phyloP scores from a whole-genome alignment of 2,329 filamentous ascomycete genomes.

The Colletotrichum salicis region DNA sequence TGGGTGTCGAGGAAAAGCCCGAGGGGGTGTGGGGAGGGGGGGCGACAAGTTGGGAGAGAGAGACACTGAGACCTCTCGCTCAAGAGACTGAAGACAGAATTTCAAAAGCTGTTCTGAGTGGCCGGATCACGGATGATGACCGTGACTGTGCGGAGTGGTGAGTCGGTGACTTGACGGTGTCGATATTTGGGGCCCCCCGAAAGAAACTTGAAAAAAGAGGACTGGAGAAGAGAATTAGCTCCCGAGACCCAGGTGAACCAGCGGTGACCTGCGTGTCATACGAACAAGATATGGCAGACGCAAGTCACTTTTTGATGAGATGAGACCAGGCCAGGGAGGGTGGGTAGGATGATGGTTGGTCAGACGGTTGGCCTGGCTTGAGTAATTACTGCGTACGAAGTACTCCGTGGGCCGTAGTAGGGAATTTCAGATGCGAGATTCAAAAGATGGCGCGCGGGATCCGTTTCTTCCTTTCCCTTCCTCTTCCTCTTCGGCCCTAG shows the following conservation, averaged over 20 bases:
- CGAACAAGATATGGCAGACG: constrained; percentile 11
- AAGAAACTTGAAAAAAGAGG: neutral
- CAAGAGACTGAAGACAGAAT: too few relatives aligned
- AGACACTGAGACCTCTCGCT: too few relatives aligned
- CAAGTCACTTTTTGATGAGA: constrained; percentile 30
- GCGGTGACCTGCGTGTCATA: constrained; percentile 31
- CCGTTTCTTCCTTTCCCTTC: constrained; percentile 3
- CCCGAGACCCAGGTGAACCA: constrained; percentile 24
- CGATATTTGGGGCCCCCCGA: neutral
- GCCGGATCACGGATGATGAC: constrained; percentile 2
- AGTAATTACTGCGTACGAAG: too few relatives aligned
- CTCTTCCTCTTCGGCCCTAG: neutral
- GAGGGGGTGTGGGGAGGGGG: neutral
- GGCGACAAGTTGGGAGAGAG: neutral
- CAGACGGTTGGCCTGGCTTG: neutral
- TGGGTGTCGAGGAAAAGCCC: neutral
- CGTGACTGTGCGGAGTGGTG: neutral
- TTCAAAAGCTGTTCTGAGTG: neutral
- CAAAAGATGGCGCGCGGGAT: constrained; percentile 24
- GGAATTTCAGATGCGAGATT: neutral
- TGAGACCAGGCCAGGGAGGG: constrained; percentile 15
- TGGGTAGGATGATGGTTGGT: neutral
- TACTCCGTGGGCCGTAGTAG: too few relatives aligned
- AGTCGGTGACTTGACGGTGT: constrained; percentile 1
- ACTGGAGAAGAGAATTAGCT: neutral